Conservation (phyloP, 2,329 filamentous ascomycete species). For the Dothiorella sarmentorum region DNA sequence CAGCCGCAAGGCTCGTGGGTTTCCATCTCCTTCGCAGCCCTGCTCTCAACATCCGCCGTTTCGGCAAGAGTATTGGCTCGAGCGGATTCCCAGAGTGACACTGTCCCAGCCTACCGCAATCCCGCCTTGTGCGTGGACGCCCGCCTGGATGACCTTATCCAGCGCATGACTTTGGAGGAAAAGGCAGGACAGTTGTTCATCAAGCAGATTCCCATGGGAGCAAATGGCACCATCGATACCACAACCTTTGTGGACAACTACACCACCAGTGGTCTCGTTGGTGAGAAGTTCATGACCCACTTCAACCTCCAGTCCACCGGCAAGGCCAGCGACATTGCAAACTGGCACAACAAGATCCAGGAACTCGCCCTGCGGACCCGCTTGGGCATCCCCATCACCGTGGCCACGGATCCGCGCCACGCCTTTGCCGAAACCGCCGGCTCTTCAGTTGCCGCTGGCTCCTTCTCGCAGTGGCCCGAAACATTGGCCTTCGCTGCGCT, state of each 20-base stretch:
- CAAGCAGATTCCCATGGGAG: constrained; percentile 31
- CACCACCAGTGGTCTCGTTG: constrained; percentile 24
- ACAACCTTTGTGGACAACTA: constrained; percentile 28
- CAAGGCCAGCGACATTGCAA: constrained; percentile 42
- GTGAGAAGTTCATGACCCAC: constrained; percentile 41
- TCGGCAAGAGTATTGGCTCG: background rate
- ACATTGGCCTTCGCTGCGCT: constrained; percentile 50
- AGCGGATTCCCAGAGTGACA: constrained; percentile 15
- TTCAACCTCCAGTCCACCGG: constrained; percentile 44
- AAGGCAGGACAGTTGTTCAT: constrained; percentile 51
- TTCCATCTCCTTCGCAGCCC: background rate
- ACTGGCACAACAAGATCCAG: constrained; percentile 45
- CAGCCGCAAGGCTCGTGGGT: background rate
- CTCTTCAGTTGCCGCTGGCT: constrained; percentile 42
- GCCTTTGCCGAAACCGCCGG: constrained; percentile 44
- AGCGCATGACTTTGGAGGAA: constrained; percentile 48
- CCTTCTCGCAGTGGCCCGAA: constrained; percentile 53
- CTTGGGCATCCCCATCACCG: constrained; percentile 49
- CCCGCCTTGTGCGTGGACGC: constrained; percentile 42
- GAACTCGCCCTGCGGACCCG: constrained; percentile 43
- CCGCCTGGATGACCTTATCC: constrained; percentile 46
- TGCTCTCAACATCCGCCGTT: background rate
- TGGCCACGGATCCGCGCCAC: constrained; percentile 50
- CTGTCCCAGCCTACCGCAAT: constrained; percentile 33
- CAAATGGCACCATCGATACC: constrained; percentile 32